Base-by-base conservation (phyloP, 305 asterid species). In the Striga hermonthica region DNA sequence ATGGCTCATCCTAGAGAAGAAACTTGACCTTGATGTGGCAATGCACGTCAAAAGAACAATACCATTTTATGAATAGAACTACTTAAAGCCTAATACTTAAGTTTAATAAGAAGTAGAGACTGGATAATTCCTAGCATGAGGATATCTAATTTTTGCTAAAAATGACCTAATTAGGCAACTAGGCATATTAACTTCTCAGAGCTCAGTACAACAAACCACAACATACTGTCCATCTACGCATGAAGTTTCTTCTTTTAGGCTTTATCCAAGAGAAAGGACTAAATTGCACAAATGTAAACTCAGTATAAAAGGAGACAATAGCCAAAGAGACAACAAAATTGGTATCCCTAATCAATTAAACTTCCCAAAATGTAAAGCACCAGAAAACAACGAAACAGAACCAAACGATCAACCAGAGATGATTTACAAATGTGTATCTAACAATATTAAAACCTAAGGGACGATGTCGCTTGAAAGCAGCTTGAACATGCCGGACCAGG, bases 401-500 rank as follows among this genome's bases (percentile, higher is more conserved):
- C 7, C 16, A 13, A 13, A 50, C 13, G 9, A 13, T 5, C 4
- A 50, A 52, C 13, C n/a, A 9, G 35, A 16, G 36, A 52, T 52
- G 8, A 9, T 2, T 52, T 35, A 15, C 31, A 22, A 22, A 22
- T 22, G 31, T 22, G 31, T 14, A 52, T 52, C 36, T 31, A 16
- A 52, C 4, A 7, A 7, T 9, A 15, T 52, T 7, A 16, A 54
- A 81, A 89, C 98, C 97, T 48, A 74, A 68, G 10, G 97, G 80
- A 38, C 95, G 89, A 78, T 81, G 91, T 50, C 98, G 93, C 77
- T 88, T 91, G 76, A 76, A 80, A 71, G 90, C 85, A 38, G 96
- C 97, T 70, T 82, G 89, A 41, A 83, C 55, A 49, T 82, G 74
- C 41, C 95, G 91, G 74, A 91, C 84, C 62, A 83, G 44, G 10